phyloP scores from a whole-genome alignment of 1,284 basidiomycete species.

The Sphagnurus paluster region DNA sequence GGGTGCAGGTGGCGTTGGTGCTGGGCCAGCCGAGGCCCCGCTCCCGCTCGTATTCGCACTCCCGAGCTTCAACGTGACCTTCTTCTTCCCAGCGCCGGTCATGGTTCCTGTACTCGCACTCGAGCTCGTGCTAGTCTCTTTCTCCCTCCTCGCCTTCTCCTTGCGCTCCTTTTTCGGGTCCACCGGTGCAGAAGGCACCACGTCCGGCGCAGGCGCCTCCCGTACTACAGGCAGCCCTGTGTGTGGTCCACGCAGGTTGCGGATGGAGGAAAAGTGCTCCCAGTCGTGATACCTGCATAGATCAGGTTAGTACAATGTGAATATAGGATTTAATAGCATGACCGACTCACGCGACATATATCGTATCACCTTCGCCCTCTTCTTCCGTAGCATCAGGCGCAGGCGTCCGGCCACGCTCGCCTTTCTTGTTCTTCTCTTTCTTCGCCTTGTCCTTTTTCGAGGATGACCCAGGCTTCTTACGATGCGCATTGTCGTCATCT shows the following conservation, averaged over 20 bases:
- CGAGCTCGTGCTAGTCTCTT: too few relatives aligned
- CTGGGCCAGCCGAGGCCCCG: neutral
- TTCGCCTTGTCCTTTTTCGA: conserved; percentile 17
- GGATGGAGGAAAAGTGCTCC: conserved; percentile 94
- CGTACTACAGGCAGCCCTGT: conserved; percentile 70
- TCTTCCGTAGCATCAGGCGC: conserved; percentile 19
- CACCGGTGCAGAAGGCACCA: neutral
- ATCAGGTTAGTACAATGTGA: neutral
- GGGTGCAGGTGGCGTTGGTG: neutral
- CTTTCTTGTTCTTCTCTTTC: conserved; percentile 1
- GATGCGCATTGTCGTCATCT: conserved; percentile 1
- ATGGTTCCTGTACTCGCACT: too few relatives aligned
- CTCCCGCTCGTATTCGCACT: too few relatives aligned
- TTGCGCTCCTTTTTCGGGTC: conserved; percentile 1
- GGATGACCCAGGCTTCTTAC: conserved; percentile 5
- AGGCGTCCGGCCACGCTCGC: conserved; percentile 4
- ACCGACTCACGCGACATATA: conserved; percentile 78
- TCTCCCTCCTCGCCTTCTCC: conserved; percentile 5
- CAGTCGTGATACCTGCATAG: conserved; percentile 79
- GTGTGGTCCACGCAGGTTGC: conserved; percentile 85
- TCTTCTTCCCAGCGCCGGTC: conserved; percentile 8
- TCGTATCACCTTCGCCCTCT: conserved; percentile 31
- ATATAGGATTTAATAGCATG: too few relatives aligned
- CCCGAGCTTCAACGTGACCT: conserved; percentile 18
- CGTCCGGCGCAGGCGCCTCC: conserved; percentile 44